Evolutionary conservation across 208 protist genomes (phyloP), one percentile per base, ranked within the genome.

Genomic region (Strigomonas culicis): DNA sequence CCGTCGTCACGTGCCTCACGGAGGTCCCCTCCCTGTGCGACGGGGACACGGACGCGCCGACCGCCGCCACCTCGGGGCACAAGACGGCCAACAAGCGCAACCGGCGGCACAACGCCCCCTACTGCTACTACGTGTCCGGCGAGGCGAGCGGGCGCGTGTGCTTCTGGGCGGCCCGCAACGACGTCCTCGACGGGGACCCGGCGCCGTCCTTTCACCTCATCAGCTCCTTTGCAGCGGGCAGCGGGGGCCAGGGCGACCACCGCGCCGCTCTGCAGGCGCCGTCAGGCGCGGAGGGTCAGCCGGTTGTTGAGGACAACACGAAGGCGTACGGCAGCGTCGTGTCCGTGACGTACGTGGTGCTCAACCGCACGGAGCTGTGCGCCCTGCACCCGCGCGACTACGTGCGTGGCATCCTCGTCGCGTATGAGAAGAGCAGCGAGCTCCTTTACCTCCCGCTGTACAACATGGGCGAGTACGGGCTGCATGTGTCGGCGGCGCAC

Each of bases 161-260:
- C 60, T 88, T 92, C 36, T 94, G 88, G 88, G 80, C 75, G 11
- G 85, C 85, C n/a, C 72, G 70, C 58, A 92, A 92, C 62, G 64
- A 68, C 59, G 28, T 87, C 30, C 60, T 73, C n/a, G 27, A 65
- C 11, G 59, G 74, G 31, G 63, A 56, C 55, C 41, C 63, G 11
- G 34, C 56, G 46, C 68, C 74, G 55, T 57, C 74, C 43, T 78
- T 86, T 57, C 55, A 60, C 53, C 64, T 71, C 30, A 63, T 84
- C 70, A 63, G 60, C 55, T 68, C 70, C 41, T 77, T 68, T n/a
- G n/a, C n/a, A n/a, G n/a, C n/a, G n/a, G n/a, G n/a, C n/a, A n/a
- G n/a, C n/a, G n/a, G n/a, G n/a, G n/a, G n/a, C n/a, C 21, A 65
- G n/a, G 15, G 63, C 36, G 21, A 24, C 50, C 13, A 4, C 24